Evolutionary conservation across 148 eudicot genomes (phyloP).

Genomic region (Dysphania ambrosioides): DNA sequence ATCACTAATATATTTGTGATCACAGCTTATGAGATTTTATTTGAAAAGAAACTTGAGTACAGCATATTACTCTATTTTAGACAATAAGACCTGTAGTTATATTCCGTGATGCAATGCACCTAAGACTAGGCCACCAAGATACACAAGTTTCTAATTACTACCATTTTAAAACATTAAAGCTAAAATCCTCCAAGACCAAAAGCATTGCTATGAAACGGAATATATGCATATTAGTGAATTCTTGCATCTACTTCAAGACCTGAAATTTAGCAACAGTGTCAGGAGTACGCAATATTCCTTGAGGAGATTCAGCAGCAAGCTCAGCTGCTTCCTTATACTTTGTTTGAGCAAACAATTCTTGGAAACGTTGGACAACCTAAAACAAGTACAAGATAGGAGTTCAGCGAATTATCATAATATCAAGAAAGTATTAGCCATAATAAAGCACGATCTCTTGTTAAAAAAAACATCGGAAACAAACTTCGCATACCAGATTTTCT

Average conservation of each 20-base stretch:
- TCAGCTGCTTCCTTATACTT: slow-evolving; percentile 99
- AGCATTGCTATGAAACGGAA: not conserved
- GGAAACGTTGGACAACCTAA: slow-evolving; percentile 98
- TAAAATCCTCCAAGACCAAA: no score
- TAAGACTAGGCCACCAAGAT: not conserved
- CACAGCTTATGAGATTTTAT: not conserved
- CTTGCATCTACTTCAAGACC: slow-evolving; percentile 36
- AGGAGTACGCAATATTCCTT: slow-evolving; percentile 93
- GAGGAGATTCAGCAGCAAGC: slow-evolving; percentile 99
- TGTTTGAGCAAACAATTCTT: slow-evolving; percentile 94
- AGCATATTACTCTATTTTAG: not conserved
- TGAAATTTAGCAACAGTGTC: slow-evolving; percentile 99
- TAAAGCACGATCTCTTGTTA: not conserved
- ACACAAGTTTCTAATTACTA: not conserved
- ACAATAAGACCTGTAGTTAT: not conserved
- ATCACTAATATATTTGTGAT: not conserved
- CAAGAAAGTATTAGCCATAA: not conserved
- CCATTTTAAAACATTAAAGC: not conserved
- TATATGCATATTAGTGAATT: not conserved
- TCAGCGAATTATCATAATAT: no score
- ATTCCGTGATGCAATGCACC: not conserved
- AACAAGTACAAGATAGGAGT: slow-evolving; percentile 1
- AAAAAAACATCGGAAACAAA: not conserved
- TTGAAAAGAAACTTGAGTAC: not conserved
- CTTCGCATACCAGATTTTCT: slow-evolving; percentile 64